phyloP scores from a whole-genome alignment of 2,329 filamentous ascomycete species.

The Colletotrichum higginsianum region DNA sequence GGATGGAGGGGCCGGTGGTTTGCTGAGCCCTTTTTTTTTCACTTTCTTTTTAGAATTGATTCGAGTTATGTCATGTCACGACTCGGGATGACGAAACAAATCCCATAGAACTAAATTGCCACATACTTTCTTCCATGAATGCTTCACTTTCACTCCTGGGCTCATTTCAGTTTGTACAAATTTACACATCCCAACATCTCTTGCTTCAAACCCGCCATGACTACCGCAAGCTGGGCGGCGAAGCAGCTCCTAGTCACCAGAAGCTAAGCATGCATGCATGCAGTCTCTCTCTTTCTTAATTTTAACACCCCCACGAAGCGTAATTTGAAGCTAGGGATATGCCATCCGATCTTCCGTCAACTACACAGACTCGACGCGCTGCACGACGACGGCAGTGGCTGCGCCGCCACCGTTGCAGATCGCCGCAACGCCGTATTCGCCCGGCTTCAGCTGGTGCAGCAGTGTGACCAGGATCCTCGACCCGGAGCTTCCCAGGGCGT shows the following conservation, averaged over 20 bases:
- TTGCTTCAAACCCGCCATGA: background rate
- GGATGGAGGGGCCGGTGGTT: background rate
- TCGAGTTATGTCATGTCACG: background rate
- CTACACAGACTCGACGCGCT: conserved; percentile 77
- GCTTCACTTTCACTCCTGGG: conserved; percentile 5
- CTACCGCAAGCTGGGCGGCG: conserved; percentile 20
- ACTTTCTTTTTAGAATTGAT: background rate
- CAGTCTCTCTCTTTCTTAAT: conserved; percentile 8
- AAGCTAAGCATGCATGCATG: conserved; percentile 33
- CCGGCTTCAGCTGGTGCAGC: conserved; percentile 90
- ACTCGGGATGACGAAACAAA: background rate
- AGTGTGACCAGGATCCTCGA: conserved; percentile 91
- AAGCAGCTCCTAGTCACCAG: conserved; percentile 4
- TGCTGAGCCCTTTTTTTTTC: background rate
- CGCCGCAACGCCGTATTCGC: conserved; percentile 94
- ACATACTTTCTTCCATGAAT: background rate
- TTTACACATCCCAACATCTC: conserved; percentile 6
- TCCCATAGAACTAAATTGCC: background rate
- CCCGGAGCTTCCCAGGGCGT: conserved; percentile 93
- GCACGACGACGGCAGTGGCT: conserved; percentile 91
- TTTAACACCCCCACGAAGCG: background rate
- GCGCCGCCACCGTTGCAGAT: conserved; percentile 98
- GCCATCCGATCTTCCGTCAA: background rate
- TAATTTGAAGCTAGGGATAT: conserved; percentile 1
- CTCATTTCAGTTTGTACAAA: conserved; percentile 16